Evolutionary conservation across 1,284 basidiomycete genomes (phyloP).

Genomic region (Boletus mariae): DNA sequence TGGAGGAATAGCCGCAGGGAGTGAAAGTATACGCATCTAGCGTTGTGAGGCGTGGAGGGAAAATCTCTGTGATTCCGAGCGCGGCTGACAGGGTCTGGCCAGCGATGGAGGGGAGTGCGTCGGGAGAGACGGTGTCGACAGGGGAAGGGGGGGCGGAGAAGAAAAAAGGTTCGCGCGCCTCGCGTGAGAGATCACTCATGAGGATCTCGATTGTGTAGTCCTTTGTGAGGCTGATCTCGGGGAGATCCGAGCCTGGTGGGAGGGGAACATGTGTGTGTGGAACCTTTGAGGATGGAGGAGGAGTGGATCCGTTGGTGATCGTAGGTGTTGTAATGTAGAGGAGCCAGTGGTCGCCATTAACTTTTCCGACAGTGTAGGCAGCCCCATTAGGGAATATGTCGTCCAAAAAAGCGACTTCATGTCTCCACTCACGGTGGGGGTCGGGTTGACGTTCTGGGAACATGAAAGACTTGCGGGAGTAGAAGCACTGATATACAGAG

Average conservation of each 20-base stretch:
- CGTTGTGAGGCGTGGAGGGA: conserved; percentile 74
- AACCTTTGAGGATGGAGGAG: conserved; percentile 17
- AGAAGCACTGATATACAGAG: conserved; percentile 87
- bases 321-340: conserved; percentile 82
- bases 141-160: conserved; percentile 43
- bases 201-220: conserved; percentile 98
- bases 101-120: conserved; percentile 52
- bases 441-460: conserved; percentile 95
- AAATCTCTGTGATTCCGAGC: conserved; percentile 83
- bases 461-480: conserved; percentile 99
- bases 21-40: conserved; percentile 93
- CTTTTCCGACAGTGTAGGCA: conserved; percentile 96
- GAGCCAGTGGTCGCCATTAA: conserved; percentile 99
- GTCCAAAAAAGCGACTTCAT: conserved; percentile 91
- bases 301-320: conserved; percentile 30
- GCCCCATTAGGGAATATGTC: conserved; percentile 83
- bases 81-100: conserved; percentile 67
- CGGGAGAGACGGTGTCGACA: conserved; percentile 30
- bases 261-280: conserved; percentile 8
- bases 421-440: conserved; percentile 92
- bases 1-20: conserved; percentile 96
- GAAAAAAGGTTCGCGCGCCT: conserved; percentile 79
- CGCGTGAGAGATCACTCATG: conserved; percentile 89
- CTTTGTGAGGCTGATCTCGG: conserved; percentile 33
- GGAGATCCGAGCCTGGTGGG: conserved; percentile 14